Evolutionary conservation across 106 monocot species (phyloP).

Genomic region (Ottelia alismoides): DNA sequence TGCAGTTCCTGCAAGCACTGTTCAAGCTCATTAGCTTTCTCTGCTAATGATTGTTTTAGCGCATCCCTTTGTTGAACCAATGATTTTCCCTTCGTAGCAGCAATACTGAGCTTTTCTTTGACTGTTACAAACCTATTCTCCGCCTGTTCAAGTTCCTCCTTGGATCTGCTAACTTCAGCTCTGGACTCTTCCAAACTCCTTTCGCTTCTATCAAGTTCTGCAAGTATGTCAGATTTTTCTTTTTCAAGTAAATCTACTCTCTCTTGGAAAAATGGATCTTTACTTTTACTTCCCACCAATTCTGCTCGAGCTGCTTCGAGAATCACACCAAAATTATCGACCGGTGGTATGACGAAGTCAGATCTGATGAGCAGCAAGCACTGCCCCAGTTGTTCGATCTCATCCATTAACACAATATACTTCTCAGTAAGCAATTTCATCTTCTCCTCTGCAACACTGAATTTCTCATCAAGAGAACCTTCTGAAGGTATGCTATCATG

Average conservation of each 20-base stretch:
- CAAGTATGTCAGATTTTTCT: slow-evolving; percentile 32
- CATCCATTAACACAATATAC: slow-evolving; percentile 25
- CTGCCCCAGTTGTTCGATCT: slow-evolving; percentile 43
- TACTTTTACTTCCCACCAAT: slow-evolving; percentile 51
- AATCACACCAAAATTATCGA: slow-evolving; percentile 17
- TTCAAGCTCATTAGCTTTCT: slow-evolving; percentile 60
- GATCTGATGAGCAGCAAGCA: slow-evolving; percentile 33
- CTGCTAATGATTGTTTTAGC: slow-evolving; percentile 65
- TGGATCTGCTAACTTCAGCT: slow-evolving; percentile 47
- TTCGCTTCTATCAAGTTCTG: slow-evolving; percentile 32
- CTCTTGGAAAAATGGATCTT: slow-evolving; percentile 27
- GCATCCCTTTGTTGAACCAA: slow-evolving; percentile 88
- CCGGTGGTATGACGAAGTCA: slow-evolving; percentile 20
- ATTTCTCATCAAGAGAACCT: slow-evolving; percentile 16
- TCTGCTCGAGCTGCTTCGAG: slow-evolving; percentile 19
- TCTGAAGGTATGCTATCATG: slow-evolving; percentile 15
- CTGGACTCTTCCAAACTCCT: slow-evolving; percentile 27
- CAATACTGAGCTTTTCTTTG: slow-evolving; percentile 84
- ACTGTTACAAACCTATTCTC: slow-evolving; percentile 44
- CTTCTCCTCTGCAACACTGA: slow-evolving; percentile 45
- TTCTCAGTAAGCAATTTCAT: slow-evolving; percentile 37
- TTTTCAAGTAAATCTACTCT: slow-evolving; percentile 39
- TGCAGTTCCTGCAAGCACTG: slow-evolving; percentile 48
- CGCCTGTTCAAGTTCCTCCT: slow-evolving; percentile 50
- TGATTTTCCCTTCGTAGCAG: slow-evolving; percentile 88